Conservation (phyloP, 208 protist species). For the Trypanosoma theileri region DNA sequence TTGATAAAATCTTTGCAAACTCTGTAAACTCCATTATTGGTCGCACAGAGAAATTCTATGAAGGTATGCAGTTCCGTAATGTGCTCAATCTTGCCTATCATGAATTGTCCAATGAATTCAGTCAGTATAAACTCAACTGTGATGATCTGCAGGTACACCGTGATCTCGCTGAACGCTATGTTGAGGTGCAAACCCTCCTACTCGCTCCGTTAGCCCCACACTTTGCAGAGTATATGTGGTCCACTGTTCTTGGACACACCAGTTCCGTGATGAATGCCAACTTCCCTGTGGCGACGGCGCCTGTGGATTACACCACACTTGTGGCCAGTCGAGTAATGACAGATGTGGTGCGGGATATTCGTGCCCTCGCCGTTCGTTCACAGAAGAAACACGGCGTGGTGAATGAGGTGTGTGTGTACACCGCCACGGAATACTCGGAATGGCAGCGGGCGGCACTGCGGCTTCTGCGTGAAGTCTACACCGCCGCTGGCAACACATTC, state of each 20-base stretch:
- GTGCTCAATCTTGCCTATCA: conserved; percentile 95
- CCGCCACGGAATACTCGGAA: conserved; percentile 45
- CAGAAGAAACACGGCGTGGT: conserved; percentile 79
- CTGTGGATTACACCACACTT: conserved; percentile 76
- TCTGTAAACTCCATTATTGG: conserved; percentile 91
- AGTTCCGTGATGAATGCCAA: conserved; percentile 57
- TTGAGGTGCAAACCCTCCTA: conserved; percentile 93
- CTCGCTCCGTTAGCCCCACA: conserved; percentile 97
- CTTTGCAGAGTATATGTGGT: conserved; percentile 96
- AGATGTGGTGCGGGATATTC: conserved; percentile 85
- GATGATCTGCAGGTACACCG: conserved; percentile 69
- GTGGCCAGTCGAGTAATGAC: conserved; percentile 78
- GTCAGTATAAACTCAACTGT: conserved; percentile 92
- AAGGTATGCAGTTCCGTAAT: conserved; percentile 94
- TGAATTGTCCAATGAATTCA: conserved; percentile 91
- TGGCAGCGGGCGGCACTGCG: conserved; percentile 85
- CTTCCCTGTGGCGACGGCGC: conserved; percentile 63
- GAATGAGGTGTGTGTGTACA: conserved; percentile 76
- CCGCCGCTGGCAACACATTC: conserved; percentile 47
- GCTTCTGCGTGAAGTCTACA: conserved; percentile 62
- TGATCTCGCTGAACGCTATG: conserved; percentile 84
- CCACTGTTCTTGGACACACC: conserved; percentile 65
- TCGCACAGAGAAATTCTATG: conserved; percentile 87
- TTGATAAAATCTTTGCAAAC: conserved; percentile 95
- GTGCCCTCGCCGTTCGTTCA: conserved; percentile 73